Evolutionary conservation across 2,329 filamentous ascomycete genomes (phyloP).

Genomic region (Xylariaceae sp.): DNA sequence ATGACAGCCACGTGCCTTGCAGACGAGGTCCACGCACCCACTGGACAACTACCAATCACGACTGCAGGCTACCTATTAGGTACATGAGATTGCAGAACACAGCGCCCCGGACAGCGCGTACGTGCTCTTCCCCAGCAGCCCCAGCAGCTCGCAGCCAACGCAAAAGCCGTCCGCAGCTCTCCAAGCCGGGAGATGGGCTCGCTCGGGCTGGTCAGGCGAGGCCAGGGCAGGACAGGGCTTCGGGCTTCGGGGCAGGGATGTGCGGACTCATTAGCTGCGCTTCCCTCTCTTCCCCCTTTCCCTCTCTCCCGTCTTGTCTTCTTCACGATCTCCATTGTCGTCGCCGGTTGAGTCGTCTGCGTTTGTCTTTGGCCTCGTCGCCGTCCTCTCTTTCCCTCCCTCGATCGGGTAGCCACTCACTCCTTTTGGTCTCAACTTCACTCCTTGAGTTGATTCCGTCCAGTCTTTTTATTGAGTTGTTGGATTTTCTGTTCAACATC

Average conservation of each 20-base stretch:
- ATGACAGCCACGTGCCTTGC: background rate
- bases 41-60: background rate
- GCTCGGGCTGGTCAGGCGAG: too few relatives aligned
- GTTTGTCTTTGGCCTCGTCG: constrained; percentile 28
- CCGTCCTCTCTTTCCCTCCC: constrained; percentile 31
- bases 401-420: constrained; percentile 31
- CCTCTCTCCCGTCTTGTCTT: constrained; percentile 19
- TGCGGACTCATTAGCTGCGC: background rate
- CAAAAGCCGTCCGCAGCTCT: background rate
- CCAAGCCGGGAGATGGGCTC: too few relatives aligned
- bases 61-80: background rate
- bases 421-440: constrained; percentile 43
- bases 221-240: too few relatives aligned
- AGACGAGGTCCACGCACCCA: background rate
- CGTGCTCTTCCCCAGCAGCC: background rate
- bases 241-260: background rate
- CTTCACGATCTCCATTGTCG: constrained; percentile 33
- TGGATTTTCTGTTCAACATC: constrained; percentile 28
- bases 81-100: background rate
- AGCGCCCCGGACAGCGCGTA: background rate
- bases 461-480: constrained; percentile 36
- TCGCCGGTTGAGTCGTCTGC: constrained; percentile 30
- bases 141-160: background rate
- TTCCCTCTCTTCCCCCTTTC: constrained; percentile 23
- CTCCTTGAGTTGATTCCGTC: constrained; percentile 46